A percentile compares a stretch with the other conserved stretches of the same genome.
These are phyloP conservation scores for Serendipita sp. DNA, from an alignment of 768 basidiomycete species.

Conservation along the genomic window DNA sequence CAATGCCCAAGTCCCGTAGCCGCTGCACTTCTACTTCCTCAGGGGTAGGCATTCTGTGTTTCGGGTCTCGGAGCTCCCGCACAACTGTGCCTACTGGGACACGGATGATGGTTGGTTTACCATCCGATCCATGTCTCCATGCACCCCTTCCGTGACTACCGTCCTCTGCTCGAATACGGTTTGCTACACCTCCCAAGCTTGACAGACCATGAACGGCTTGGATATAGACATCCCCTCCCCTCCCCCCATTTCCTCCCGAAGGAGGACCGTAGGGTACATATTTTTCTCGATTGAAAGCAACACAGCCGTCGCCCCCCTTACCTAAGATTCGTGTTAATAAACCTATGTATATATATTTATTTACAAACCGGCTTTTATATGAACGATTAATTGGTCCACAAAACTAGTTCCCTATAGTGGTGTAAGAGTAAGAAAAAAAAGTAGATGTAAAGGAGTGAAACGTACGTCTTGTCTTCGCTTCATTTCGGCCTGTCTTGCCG, in stretches of 20 bases:
- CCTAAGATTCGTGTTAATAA: slow-evolving; percentile 27
- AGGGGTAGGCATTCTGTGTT: not conserved
- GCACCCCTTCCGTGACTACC: slow-evolving; percentile 68
- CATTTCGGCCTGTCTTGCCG: slow-evolving; percentile 10
- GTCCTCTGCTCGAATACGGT: slow-evolving; percentile 45
- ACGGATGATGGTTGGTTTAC: slow-evolving; percentile 50
- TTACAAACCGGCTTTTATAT: slow-evolving; percentile 48
- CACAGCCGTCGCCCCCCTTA: slow-evolving; percentile 78
- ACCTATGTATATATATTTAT: not conserved
- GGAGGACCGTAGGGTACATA: slow-evolving; percentile 72
- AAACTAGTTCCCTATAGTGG: slow-evolving; percentile 50
- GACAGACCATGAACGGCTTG: slow-evolving; percentile 61
- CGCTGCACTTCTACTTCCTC: slow-evolving; percentile 50
- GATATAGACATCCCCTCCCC: slow-evolving; percentile 77
- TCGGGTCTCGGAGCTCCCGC: slow-evolving; percentile 43
- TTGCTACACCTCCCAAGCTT: slow-evolving; percentile 54
- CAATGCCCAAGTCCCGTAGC: slow-evolving; percentile 16
- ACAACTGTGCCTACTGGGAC: slow-evolving; percentile 89
- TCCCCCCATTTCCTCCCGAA: slow-evolving; percentile 84
- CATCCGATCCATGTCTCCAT: slow-evolving; percentile 71
- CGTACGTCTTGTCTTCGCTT: slow-evolving; percentile 20
- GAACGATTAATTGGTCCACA: slow-evolving; percentile 67
- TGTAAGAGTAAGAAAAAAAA: not conserved
- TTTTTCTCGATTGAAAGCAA: slow-evolving; percentile 85
- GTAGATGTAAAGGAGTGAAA: not conserved